A percentile compares a stretch with the other conserved stretches of the same genome.
phyloP scores from a whole-genome alignment of 108 stramenopile genomes.

The Nitzschia sp. region DNA sequence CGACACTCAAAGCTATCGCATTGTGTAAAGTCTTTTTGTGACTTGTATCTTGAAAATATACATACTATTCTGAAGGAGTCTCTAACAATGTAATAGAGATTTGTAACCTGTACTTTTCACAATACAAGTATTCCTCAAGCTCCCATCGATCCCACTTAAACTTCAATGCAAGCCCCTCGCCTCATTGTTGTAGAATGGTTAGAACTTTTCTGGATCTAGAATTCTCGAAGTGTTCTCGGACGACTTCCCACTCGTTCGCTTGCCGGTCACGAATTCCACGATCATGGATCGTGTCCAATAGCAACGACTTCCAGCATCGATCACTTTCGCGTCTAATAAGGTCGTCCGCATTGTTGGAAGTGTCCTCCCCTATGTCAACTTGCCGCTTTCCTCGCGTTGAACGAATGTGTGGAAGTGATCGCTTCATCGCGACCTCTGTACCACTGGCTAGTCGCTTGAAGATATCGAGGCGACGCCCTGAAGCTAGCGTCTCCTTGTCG shows the following conservation, averaged over 20 bases:
- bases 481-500: neutral
- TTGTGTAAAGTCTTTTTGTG: neutral
- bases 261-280: neutral
- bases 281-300: neutral
- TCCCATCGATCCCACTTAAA: no score
- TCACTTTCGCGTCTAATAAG: constrained; percentile 20
- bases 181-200: constrained; percentile 36
- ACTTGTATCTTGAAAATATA: no score
- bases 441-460: constrained; percentile 23
- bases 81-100: no score
- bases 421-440: constrained; percentile 4
- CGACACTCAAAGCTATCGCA: neutral
- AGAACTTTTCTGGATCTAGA: constrained; percentile 38
- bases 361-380: neutral
- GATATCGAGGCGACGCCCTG: constrained; percentile 15
- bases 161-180: no score
- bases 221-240: constrained; percentile 38
- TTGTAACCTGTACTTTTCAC: no score
- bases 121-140: no score
- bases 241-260: constrained; percentile 30
- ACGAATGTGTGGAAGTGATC: constrained; percentile 33
- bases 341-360: neutral
- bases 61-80: no score
- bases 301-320: constrained; percentile 36
- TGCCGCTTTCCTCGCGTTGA: neutral